Base-by-base conservation (phyloP, 164 flowering plant species). In the Piper betle region DNA sequence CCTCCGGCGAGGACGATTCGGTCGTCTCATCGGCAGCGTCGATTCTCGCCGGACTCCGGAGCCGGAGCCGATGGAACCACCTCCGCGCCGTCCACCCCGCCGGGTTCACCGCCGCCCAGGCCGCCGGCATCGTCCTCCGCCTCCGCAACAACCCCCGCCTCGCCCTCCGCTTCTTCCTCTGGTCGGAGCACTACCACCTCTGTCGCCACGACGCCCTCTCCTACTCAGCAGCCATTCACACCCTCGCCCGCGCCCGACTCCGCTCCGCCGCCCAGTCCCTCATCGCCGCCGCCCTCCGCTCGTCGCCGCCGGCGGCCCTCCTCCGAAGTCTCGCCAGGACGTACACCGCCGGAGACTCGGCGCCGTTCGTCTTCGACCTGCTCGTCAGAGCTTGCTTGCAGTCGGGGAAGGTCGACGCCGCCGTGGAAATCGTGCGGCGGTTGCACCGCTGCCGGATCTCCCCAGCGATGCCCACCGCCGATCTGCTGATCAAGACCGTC, bases 341-440 rank as follows among this genome's bases (percentile, higher is more conserved):
- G 19, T 92, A 88, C 54, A 66, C 81, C 18, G 53, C 65, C 7
- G 85, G 93, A 65, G 86, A 78, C 43, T 92, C 98, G 3, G 86
- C 96, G 2, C 96, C 98, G 0, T 81, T 92, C 60, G 96, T 92
- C 73, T 92, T 91, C 65, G 98, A 89, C 75, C 71, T 88, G 74
- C 69, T 88, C 61, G 75, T 86, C 18, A 68, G 62, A 48, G 75
- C 83, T 39, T 84, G 82, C 62, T 62, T 87, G 53, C 76, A 80
- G 6, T 59, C 78, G 57, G 80, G 73, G 39, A 80, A 71, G 70
- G 64, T 80, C 19, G 91, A 87, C 56, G 65, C 65, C 20, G 64
- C 87, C 18, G 16, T 85, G 13, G 68, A 74, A 33, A 74, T 85
- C 54, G 82, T 74, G 43, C 73, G 80, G 10, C 64, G 75, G 78